Conservation (phyloP, 2,329 filamentous ascomycete genomes). For the Fusarium multiceps region DNA sequence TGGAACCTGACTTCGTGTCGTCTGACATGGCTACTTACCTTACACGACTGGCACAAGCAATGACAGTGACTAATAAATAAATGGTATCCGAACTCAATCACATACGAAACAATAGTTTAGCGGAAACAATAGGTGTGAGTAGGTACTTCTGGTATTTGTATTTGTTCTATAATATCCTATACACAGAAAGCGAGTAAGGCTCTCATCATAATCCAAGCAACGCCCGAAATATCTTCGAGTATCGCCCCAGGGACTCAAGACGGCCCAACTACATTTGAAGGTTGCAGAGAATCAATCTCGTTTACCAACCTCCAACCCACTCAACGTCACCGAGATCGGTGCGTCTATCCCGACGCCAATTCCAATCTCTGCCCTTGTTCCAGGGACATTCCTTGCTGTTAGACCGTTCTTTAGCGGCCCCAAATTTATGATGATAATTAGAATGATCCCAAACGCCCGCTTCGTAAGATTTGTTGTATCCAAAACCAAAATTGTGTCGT, state of each 20-base stretch:
- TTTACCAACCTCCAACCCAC: conserved; percentile 93
- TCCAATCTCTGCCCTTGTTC: conserved; percentile 69
- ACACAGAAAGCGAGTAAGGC: conserved; percentile 73
- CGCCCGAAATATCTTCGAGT: conserved; percentile 42
- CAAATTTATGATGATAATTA: conserved; percentile 50
- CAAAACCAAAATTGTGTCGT: conserved; percentile 60
- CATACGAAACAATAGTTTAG: neutral
- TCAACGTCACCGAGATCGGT: conserved; percentile 82
- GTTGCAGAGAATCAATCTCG: conserved; percentile 59
- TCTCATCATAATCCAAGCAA: conserved; percentile 48
- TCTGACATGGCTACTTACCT: neutral
- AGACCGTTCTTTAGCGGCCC: conserved; percentile 55
- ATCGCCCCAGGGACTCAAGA: conserved; percentile 37
- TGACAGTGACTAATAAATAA: neutral
- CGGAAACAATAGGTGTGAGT: conserved; percentile 55
- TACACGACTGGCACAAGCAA: neutral
- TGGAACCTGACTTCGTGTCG: neutral
- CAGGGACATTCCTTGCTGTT: conserved; percentile 63
- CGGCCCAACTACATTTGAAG: conserved; percentile 71
- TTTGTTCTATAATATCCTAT: conserved; percentile 62
- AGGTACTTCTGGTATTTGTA: conserved; percentile 75
- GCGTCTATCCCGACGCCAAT: conserved; percentile 71
- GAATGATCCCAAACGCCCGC: conserved; percentile 62
- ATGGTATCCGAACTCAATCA: neutral
- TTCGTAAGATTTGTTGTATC: conserved; percentile 61